Conservation (phyloP, 2,329 filamentous ascomycete species). For the Bipolaris zeicola region DNA sequence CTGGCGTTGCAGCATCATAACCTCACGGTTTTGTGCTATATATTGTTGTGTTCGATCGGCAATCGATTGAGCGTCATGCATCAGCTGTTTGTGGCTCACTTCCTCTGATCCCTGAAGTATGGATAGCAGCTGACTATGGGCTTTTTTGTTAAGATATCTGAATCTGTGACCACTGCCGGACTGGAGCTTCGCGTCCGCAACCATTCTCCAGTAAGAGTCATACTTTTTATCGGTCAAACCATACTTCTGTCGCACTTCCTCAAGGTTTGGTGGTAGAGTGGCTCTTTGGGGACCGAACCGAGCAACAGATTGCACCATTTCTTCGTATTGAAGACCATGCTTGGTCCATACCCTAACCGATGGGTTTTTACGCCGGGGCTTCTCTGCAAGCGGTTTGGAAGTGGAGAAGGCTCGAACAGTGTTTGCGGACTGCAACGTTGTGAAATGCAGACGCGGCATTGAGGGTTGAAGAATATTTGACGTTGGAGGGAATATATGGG, state of each 20-base stretch:
- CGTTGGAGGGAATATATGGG: background rate
- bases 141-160: background rate
- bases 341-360: too few species aligned
- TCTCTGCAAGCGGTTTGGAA: background rate
- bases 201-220: background rate
- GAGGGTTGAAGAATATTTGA: background rate
- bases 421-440: background rate
- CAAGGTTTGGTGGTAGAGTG: background rate
- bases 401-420: conserved; percentile 14
- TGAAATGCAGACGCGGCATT: background rate
- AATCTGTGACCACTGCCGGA: background rate
- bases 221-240: background rate
- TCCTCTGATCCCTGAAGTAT: background rate
- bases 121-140: background rate
- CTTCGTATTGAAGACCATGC: background rate
- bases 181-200: background rate
- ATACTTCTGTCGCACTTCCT: background rate
- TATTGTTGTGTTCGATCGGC: background rate
- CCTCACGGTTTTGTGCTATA: background rate
- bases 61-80: background rate
- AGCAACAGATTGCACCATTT: background rate
- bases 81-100: background rate
- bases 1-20: background rate
- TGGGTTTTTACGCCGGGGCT: too few species aligned
- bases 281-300: background rate